A percentile compares a stretch with the other conserved stretches of the same genome.
Evolutionary conservation across 108 stramenopile species (phyloP).

Genomic region (Skeletonema costatum): DNA sequence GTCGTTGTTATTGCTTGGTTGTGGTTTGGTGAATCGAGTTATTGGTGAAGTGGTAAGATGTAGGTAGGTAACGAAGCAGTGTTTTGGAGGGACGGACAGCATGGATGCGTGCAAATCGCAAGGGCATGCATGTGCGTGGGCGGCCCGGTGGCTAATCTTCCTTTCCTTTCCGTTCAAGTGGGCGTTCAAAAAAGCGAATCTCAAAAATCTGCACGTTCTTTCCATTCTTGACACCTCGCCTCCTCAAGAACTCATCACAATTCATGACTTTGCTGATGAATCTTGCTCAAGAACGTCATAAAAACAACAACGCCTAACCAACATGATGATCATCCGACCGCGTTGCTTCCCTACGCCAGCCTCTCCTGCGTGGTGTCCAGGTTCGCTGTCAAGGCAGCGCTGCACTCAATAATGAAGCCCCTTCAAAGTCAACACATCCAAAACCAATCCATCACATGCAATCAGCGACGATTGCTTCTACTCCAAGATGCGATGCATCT

Average conservation of each 20-base stretch:
- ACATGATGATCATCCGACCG: conserved; percentile 4
- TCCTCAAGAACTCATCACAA: not conserved
- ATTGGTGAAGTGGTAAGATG: no score
- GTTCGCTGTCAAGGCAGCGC: conserved; percentile 31
- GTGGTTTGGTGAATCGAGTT: no score
- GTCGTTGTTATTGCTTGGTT: no score
- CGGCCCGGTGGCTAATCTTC: no score
- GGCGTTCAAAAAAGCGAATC: no score
- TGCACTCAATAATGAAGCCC: conserved; percentile 8
- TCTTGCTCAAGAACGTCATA: not conserved
- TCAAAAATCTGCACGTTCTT: no score
- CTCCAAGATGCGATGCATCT: not conserved
- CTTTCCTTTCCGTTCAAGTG: no score
- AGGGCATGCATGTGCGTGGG: no score
- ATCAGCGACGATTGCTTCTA: not conserved
- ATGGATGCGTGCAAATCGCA: no score
- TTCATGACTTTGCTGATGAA: not conserved
- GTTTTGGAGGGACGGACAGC: no score
- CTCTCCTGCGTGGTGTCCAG: conserved; percentile 1
- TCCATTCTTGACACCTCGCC: no score
- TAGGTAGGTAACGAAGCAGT: no score
- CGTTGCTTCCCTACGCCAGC: not conserved
- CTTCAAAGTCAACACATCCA: not conserved
- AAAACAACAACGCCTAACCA: not conserved
- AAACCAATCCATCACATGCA: not conserved